phyloP scores from a whole-genome alignment of 2,329 filamentous ascomycete genomes.

The Colletotrichum scovillei region DNA sequence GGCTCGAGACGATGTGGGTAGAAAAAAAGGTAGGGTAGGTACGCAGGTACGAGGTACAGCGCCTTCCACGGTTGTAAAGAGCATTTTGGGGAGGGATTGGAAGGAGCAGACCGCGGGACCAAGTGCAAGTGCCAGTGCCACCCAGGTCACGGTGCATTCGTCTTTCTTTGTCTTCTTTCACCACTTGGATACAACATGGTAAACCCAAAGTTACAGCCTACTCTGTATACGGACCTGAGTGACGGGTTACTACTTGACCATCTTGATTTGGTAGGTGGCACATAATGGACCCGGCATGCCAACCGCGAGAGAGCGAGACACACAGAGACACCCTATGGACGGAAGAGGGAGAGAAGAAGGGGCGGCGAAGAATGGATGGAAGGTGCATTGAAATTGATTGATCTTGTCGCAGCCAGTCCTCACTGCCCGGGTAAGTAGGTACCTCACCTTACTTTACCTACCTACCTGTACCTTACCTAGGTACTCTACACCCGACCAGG shows the following conservation, averaged over 20 bases:
- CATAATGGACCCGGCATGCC: background rate
- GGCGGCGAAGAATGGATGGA: background rate
- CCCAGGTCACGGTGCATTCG: conserved; percentile 23
- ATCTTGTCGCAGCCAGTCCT: background rate
- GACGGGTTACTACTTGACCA: background rate
- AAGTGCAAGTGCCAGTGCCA: conserved; percentile 5
- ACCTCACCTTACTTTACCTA: background rate
- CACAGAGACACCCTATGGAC: background rate
- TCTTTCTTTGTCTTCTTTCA: conserved; percentile 24
- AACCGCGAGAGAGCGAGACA: background rate
- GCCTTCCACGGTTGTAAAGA: background rate
- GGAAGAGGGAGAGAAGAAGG: background rate
- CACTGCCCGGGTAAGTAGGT: too few species aligned
- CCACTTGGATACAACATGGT: background rate
- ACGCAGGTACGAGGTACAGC: too few species aligned
- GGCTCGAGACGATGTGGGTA: conserved; percentile 27
- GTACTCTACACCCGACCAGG: background rate
- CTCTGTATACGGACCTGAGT: background rate
- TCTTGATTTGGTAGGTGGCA: background rate
- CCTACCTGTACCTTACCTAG: background rate
- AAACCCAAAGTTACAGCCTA: background rate
- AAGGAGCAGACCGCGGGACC: background rate
- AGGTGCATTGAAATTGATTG: conserved; percentile 1
- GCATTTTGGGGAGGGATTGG: background rate
- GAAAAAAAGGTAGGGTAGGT: too few species aligned